phyloP scores from a whole-genome alignment of 441 rosid genomes.

The Arabidopsis hybrid region DNA sequence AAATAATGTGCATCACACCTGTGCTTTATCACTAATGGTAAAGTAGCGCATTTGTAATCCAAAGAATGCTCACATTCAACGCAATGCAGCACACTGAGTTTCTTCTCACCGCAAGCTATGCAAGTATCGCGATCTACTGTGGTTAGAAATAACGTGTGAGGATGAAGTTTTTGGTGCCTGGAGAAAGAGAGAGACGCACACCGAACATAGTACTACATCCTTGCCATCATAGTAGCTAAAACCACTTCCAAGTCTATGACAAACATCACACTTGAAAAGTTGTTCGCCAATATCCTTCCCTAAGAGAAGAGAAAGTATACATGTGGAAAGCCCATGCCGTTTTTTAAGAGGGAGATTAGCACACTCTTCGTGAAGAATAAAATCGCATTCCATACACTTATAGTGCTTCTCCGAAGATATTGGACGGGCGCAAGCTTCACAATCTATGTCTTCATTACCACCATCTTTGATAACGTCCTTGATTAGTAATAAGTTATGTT shows the following conservation, averaged over 20 bases:
- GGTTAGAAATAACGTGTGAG: background rate
- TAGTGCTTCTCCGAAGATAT: constrained; percentile 6
- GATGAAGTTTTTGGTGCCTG: background rate
- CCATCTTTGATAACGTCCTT: background rate
- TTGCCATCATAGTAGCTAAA: background rate
- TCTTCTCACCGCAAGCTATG: background rate
- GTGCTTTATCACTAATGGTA: constrained; percentile 12
- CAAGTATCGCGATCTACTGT: background rate
- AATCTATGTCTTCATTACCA: background rate
- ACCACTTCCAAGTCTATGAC: background rate
- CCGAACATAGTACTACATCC: background rate
- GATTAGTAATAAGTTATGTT: background rate
- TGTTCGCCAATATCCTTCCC: no score
- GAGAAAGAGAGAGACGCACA: background rate
- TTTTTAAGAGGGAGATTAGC: constrained; percentile 26
- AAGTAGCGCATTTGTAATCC: background rate
- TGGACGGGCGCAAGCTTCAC: constrained; percentile 10
- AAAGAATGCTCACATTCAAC: background rate
- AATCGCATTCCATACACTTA: constrained; percentile 15
- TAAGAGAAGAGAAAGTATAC: background rate
- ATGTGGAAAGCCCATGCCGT: background rate
- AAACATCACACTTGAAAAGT: no score
- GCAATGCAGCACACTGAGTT: background rate
- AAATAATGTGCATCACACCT: constrained; percentile 30
- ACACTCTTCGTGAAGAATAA: no score